Conservation (phyloP, 2,329 filamentous ascomycete genomes). For the Pseudocercospora macadamiae region DNA sequence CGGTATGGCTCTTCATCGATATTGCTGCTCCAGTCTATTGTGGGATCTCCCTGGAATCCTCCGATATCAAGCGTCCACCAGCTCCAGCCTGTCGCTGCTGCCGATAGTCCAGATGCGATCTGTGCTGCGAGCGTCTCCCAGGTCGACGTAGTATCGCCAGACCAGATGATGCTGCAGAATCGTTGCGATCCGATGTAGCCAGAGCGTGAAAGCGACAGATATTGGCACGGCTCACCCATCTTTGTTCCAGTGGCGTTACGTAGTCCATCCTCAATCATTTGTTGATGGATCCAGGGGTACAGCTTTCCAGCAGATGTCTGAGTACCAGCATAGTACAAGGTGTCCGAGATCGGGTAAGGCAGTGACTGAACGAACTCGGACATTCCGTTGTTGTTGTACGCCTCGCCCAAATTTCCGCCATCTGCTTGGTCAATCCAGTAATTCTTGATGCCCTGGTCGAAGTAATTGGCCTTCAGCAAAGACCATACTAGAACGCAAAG, state of each 20-base stretch:
- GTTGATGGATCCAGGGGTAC: slow-evolving; percentile 39
- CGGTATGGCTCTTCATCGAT: slow-evolving; percentile 35
- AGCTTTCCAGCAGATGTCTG: slow-evolving; percentile 35
- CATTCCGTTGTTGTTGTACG: slow-evolving; percentile 43
- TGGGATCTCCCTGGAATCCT: slow-evolving; percentile 39
- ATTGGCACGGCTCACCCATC: slow-evolving; percentile 33
- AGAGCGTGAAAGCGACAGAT: slow-evolving; percentile 33
- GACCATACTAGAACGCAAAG: no score
- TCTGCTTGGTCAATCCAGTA: slow-evolving; percentile 43
- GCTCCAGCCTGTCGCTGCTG: slow-evolving; percentile 34
- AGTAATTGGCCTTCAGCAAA: slow-evolving; percentile 36
- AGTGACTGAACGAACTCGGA: slow-evolving; percentile 35
- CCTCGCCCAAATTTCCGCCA: slow-evolving; percentile 43
- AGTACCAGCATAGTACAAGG: slow-evolving; percentile 37
- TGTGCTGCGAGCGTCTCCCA: slow-evolving; percentile 37
- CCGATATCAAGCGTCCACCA: slow-evolving; percentile 39
- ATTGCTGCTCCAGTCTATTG: slow-evolving; percentile 40
- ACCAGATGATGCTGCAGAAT: slow-evolving; percentile 40
- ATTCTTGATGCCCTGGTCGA: slow-evolving; percentile 38
- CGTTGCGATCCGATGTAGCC: slow-evolving; percentile 39
- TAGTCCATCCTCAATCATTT: slow-evolving; percentile 36
- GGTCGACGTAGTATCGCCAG: slow-evolving; percentile 35
- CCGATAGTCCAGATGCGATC: slow-evolving; percentile 33
- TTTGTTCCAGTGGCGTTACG: slow-evolving; percentile 34
- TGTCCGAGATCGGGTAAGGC: slow-evolving; percentile 36